Evolutionary conservation across 1,284 basidiomycete species (phyloP).

Genomic region (Leucoagaricus sp.): DNA sequence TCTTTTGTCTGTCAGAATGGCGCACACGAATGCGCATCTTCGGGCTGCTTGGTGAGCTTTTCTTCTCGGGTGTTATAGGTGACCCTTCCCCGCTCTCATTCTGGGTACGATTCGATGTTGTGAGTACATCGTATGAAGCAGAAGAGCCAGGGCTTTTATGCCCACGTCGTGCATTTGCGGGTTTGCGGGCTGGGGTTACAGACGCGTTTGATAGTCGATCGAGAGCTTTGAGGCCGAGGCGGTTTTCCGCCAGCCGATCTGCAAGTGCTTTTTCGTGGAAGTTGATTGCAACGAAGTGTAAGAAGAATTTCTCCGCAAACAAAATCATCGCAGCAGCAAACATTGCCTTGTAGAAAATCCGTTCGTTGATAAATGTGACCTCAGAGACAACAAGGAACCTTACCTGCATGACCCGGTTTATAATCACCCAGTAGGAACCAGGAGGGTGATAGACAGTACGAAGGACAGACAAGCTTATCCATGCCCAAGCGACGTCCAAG

Average conservation of each 20-base stretch:
- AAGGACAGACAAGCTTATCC: conserved; percentile 69
- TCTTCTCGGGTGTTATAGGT: conserved; percentile 1
- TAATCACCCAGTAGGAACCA: conserved; percentile 63
- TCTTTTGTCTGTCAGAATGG: conserved; percentile 29
- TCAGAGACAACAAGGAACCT: not conserved
- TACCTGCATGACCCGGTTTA: conserved; percentile 73
- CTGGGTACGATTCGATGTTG: conserved; percentile 4
- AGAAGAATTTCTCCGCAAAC: conserved; percentile 68
- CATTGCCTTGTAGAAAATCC: conserved; percentile 45
- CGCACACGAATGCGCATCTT: conserved; percentile 6
- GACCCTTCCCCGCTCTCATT: conserved; percentile 5
- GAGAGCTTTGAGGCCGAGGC: conserved; percentile 65
- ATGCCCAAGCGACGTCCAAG: conserved; percentile 67
- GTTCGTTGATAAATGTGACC: not conserved
- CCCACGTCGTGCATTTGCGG: conserved; percentile 26
- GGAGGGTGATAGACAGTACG: conserved; percentile 57
- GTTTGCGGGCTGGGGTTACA: conserved; percentile 28
- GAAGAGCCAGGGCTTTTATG: conserved; percentile 21
- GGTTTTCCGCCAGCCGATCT: conserved; percentile 71
- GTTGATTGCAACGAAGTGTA: conserved; percentile 76
- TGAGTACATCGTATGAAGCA: conserved; percentile 11
- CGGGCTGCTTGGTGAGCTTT: not conserved
- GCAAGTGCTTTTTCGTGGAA: conserved; percentile 76
- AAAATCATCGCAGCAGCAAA: conserved; percentile 66
- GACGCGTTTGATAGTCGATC: conserved; percentile 70